phyloP scores from a whole-genome alignment of 371 early-diverging fungal species.

The Circinella umbellata region DNA sequence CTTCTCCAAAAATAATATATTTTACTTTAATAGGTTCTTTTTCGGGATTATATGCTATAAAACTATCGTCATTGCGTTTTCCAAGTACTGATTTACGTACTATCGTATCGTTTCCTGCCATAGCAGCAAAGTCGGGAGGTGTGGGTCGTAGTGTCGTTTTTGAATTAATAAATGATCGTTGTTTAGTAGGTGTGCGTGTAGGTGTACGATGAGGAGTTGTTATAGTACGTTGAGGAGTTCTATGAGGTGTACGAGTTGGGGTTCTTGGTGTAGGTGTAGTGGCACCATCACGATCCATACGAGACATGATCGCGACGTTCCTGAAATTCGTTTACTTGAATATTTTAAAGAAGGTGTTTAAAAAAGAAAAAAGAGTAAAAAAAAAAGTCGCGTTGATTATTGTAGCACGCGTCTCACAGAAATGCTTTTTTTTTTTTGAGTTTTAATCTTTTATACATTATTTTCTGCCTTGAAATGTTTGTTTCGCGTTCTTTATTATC shows the following conservation, averaged over 20 bases:
- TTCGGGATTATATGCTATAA: slow-evolving; percentile 33
- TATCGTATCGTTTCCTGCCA: slow-evolving; percentile 13
- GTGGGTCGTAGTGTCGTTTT: slow-evolving; percentile 3
- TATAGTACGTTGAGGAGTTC: slow-evolving; percentile 19
- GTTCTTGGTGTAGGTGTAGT: not conserved
- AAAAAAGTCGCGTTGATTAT: not conserved
- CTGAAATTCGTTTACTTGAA: not conserved
- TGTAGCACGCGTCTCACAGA: not conserved
- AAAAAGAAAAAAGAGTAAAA: not conserved
- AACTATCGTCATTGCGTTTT: slow-evolving; percentile 22
- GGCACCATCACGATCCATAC: not conserved
- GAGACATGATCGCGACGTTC: slow-evolving; percentile 9
- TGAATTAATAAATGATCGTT: slow-evolving; percentile 15
- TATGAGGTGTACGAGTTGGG: slow-evolving; percentile 16
- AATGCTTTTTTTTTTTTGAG: not conserved
- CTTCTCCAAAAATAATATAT: not conserved
- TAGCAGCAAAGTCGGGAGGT: slow-evolving; percentile 20
- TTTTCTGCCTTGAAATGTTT: not conserved
- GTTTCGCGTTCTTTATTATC: not conserved
- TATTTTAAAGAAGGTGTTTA: not conserved
- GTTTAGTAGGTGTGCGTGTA: slow-evolving; percentile 13
- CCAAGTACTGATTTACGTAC: slow-evolving; percentile 2
- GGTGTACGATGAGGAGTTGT: slow-evolving; percentile 14
- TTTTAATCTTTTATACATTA: not conserved
- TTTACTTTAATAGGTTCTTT: slow-evolving; percentile 32